phyloP scores from a whole-genome alignment of 352 stramenopile species.

The Blastocystis sp. region DNA sequence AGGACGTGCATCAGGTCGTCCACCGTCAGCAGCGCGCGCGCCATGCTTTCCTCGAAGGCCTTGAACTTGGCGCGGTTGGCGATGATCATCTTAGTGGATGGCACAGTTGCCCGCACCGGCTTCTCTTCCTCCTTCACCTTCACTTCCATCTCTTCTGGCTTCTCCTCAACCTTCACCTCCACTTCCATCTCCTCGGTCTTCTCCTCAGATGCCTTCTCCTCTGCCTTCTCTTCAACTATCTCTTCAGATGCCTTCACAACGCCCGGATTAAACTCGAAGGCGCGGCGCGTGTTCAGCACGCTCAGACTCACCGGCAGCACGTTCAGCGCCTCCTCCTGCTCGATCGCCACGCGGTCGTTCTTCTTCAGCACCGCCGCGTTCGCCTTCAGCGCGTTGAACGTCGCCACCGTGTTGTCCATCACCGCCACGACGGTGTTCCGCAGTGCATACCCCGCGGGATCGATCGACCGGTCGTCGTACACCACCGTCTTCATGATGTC shows the following conservation, averaged over 20 bases:
- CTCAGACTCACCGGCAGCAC: not conserved
- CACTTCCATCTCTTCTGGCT: not conserved
- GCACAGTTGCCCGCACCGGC: not conserved
- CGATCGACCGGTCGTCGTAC: conserved; percentile 45
- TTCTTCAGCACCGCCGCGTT: not conserved
- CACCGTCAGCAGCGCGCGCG: conserved; percentile 11
- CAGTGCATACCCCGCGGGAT: conserved; percentile 48
- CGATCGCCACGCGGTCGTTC: not conserved
- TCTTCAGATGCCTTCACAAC: not conserved
- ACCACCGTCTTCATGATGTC: conserved; percentile 66
- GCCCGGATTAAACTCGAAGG: conserved; percentile 20
- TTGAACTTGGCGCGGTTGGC: conserved; percentile 8
- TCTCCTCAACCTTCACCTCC: not conserved
- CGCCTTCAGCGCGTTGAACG: conserved; percentile 4
- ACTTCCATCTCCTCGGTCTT: not conserved
- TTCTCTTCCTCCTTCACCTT: not conserved
- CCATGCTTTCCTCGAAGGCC: conserved; percentile 29
- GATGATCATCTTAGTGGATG: conserved; percentile 55
- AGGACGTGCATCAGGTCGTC: conserved; percentile 62
- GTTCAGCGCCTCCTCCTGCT: not conserved
- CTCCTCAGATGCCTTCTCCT: not conserved
- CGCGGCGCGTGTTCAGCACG: not conserved
- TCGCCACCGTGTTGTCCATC: conserved; percentile 32
- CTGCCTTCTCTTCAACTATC: not conserved
- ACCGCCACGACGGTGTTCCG: conserved; percentile 44